Conservation (phyloP, 1,284 basidiomycete genomes). For the Sutorius eximius region DNA sequence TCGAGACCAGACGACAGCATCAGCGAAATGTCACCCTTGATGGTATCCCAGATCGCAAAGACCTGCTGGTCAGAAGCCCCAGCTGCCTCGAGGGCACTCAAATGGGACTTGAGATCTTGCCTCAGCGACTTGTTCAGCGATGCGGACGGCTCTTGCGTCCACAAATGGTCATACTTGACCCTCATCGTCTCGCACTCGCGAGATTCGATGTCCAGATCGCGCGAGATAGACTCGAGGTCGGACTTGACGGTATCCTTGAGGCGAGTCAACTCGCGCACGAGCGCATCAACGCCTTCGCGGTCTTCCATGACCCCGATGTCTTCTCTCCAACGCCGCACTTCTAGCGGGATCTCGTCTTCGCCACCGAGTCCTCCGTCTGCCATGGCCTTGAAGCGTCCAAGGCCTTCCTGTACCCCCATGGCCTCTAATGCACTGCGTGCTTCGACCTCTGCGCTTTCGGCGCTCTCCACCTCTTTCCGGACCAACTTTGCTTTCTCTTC, state of each 20-base stretch:
- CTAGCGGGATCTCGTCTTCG: constrained; percentile 69
- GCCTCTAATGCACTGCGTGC: constrained; percentile 80
- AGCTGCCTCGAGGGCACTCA: constrained; percentile 76
- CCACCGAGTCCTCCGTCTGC: constrained; percentile 69
- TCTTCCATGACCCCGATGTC: constrained; percentile 72
- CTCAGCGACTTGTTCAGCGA: constrained; percentile 71
- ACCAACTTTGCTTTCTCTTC: constrained; percentile 99
- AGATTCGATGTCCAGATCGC: constrained; percentile 75
- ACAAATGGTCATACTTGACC: constrained; percentile 85
- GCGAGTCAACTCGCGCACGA: constrained; percentile 62
- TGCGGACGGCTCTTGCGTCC: constrained; percentile 88
- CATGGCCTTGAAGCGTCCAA: constrained; percentile 78
- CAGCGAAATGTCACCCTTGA: constrained; percentile 67
- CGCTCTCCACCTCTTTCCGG: constrained; percentile 84
- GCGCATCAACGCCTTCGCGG: constrained; percentile 60
- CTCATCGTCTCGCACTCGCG: constrained; percentile 82
- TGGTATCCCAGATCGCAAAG: constrained; percentile 69
- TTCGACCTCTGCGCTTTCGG: constrained; percentile 83
- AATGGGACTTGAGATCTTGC: constrained; percentile 80
- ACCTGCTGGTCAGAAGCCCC: constrained; percentile 80
- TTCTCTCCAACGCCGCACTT: constrained; percentile 76
- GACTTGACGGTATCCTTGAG: constrained; percentile 62
- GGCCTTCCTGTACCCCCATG: constrained; percentile 75
- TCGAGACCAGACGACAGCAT: constrained; percentile 70
- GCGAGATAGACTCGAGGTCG: constrained; percentile 60